A percentile compares a stretch with the other conserved stretches of the same genome.
phyloP scores from a whole-genome alignment of 345 rosid species.

The Gossypium thurberi region DNA sequence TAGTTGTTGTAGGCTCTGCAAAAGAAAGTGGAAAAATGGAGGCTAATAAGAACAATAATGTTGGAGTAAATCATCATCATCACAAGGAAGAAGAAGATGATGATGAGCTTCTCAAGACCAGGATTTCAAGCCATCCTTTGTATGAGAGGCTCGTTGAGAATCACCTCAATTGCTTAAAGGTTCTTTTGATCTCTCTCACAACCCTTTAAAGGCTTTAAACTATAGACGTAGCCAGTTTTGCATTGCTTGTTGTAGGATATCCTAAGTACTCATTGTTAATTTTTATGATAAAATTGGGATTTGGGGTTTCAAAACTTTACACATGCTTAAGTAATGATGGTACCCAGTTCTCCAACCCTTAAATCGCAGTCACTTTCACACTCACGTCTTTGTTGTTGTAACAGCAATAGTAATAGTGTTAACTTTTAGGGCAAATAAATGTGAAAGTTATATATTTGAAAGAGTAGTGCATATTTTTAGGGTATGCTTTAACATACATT shows the following conservation, averaged over 20 bases:
- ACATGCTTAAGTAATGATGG: background rate
- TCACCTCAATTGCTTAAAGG: conserved; percentile 54
- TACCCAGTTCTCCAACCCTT: too few relatives aligned
- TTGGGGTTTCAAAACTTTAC: background rate
- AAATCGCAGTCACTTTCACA: too few relatives aligned
- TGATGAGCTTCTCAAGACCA: conserved; percentile 35
- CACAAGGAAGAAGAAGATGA: conserved; percentile 8
- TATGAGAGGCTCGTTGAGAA: conserved; percentile 34
- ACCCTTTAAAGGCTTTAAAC: background rate
- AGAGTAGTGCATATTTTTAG: background rate
- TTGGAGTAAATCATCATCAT: background rate
- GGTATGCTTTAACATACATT: background rate
- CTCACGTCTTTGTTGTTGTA: too few relatives aligned
- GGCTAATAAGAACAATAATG: background rate
- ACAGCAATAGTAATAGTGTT: too few relatives aligned
- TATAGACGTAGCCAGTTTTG: too few relatives aligned
- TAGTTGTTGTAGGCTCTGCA: background rate
- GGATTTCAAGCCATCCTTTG: conserved; percentile 47
- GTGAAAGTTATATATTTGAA: too few relatives aligned
- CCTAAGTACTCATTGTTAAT: background rate
- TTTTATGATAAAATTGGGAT: background rate
- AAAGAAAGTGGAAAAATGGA: background rate
- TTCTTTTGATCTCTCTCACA: conserved; percentile 8
- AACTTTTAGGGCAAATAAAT: too few relatives aligned
- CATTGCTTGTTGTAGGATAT: background rate